These are phyloP conservation scores for Tuber umbilicatum DNA, from an alignment of 495 filamentous ascomycete species.

Conservation along the genomic window DNA sequence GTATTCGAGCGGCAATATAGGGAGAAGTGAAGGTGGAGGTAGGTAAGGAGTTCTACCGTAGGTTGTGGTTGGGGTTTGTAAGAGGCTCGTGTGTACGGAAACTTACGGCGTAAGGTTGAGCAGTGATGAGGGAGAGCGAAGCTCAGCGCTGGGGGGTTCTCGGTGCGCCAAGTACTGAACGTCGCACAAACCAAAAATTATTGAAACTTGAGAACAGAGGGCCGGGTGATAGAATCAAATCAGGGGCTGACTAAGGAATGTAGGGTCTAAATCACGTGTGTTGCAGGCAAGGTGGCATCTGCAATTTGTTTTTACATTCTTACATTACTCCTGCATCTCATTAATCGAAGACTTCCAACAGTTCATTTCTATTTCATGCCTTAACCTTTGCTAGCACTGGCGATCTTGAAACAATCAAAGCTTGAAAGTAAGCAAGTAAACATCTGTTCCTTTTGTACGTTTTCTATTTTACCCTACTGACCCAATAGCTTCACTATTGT, in stretches of 20 bases:
- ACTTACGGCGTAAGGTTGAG: background rate
- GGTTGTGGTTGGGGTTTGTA: slow-evolving; percentile 12
- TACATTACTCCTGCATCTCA: background rate
- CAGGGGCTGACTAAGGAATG: slow-evolving; percentile 5
- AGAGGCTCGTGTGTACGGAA: slow-evolving; percentile 10
- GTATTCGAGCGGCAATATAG: background rate
- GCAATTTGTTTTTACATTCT: background rate
- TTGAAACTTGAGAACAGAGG: background rate
- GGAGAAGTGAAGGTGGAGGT: background rate
- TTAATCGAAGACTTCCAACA: background rate
- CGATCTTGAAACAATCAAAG: slow-evolving; percentile 30
- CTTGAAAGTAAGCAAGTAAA: slow-evolving; percentile 25
- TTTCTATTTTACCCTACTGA: slow-evolving; percentile 20
- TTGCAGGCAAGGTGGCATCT: slow-evolving; percentile 38
- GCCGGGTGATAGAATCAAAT: background rate
- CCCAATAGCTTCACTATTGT: slow-evolving; percentile 7
- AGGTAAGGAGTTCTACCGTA: slow-evolving; percentile 7
- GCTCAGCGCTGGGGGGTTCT: slow-evolving; percentile 8
- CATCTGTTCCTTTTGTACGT: slow-evolving; percentile 10
- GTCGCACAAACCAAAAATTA: background rate
- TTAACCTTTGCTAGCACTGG: background rate
- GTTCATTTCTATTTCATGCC: background rate
- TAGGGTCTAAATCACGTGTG: slow-evolving; percentile 19
- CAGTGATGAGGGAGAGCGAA: slow-evolving; percentile 2
- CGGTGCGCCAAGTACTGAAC: background rate